A percentile compares a stretch with the other conserved stretches of the same genome.
Conservation (phyloP, 192 early-diverging fungal genomes). For the Spizellomyces punctatus region DNA sequence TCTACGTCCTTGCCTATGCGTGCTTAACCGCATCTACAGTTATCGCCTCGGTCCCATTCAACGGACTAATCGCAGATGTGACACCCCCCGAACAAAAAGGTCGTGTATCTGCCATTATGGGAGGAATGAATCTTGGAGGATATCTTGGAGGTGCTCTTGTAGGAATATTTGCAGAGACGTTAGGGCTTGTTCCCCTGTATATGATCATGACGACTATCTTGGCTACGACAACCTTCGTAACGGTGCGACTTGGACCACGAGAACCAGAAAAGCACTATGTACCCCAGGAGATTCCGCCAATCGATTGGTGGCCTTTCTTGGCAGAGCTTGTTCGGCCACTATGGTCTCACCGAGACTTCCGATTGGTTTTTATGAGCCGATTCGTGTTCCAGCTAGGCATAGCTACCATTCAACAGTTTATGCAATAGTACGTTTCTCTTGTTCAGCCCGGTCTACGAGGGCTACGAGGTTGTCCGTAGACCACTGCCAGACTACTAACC, state of each 20-base stretch:
- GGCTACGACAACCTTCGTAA: slow-evolving; percentile 8
- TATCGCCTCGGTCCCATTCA: slow-evolving; percentile 46
- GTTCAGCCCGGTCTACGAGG: not conserved
- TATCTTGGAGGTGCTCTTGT: slow-evolving; percentile 43
- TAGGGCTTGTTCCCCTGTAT: slow-evolving; percentile 29
- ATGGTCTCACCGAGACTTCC: slow-evolving; percentile 37
- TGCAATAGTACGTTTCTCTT: slow-evolving; percentile 42
- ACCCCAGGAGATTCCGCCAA: slow-evolving; percentile 11
- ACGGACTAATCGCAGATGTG: slow-evolving; percentile 47
- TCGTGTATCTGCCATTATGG: slow-evolving; percentile 44
- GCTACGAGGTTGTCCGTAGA: slow-evolving; percentile 1
- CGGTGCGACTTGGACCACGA: not conserved
- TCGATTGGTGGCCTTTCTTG: slow-evolving; percentile 33
- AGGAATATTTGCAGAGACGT: slow-evolving; percentile 36
- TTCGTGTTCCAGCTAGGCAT: slow-evolving; percentile 54
- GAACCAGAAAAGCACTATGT: slow-evolving; percentile 26
- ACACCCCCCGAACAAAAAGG: slow-evolving; percentile 45
- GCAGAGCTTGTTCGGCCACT: slow-evolving; percentile 40
- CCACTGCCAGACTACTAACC: not conserved
- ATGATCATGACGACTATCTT: slow-evolving; percentile 28
- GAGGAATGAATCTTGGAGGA: slow-evolving; percentile 41
- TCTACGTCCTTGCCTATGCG: slow-evolving; percentile 42
- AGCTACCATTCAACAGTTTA: slow-evolving; percentile 51
- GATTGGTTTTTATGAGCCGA: slow-evolving; percentile 46
- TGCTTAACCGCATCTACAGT: slow-evolving; percentile 32